A percentile compares a stretch with the other conserved stretches of the same genome.
Conservation (phyloP, 768 basidiomycete species). For the Pleurotus tuoliensis region DNA sequence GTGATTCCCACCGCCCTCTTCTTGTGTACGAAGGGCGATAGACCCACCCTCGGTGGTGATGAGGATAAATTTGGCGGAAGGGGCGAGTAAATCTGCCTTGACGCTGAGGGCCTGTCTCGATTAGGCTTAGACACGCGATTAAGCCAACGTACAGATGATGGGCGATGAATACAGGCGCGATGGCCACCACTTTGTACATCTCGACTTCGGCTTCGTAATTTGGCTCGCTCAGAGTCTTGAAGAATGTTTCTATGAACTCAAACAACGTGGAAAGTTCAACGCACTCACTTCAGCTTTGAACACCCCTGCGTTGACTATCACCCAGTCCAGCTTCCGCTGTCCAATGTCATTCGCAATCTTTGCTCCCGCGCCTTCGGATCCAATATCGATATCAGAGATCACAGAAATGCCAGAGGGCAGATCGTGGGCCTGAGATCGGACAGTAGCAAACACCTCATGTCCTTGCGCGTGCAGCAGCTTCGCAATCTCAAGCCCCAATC, state of each 20-base stretch:
- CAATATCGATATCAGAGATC: constrained; percentile 34
- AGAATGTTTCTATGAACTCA: neutral
- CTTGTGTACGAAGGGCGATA: constrained; percentile 34
- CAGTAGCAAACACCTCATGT: constrained; percentile 33
- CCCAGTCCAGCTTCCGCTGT: constrained; percentile 26
- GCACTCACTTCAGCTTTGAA: constrained; percentile 34
- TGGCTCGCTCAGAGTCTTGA: constrained; percentile 31
- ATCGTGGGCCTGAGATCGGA: constrained; percentile 21
- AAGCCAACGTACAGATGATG: constrained; percentile 19
- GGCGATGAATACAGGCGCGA: constrained; percentile 37
- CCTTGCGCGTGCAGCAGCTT: constrained; percentile 20
- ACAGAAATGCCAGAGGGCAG: constrained; percentile 30
- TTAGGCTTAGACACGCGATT: neutral
- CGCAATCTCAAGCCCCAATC: constrained; percentile 37
- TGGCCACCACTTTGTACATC: constrained; percentile 43
- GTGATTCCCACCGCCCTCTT: constrained; percentile 45
- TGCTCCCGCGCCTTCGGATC: constrained; percentile 27
- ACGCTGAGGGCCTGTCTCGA: constrained; percentile 8
- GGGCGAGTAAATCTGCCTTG: constrained; percentile 20
- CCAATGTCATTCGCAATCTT: constrained; percentile 31
- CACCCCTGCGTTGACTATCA: constrained; percentile 35
- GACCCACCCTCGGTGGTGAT: constrained; percentile 46
- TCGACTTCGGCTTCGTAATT: constrained; percentile 34
- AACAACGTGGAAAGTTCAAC: neutral
- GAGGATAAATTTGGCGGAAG: constrained; percentile 34